Conservation (phyloP, 805 yeast genomes). For the Barnettozyma sucrosica region DNA sequence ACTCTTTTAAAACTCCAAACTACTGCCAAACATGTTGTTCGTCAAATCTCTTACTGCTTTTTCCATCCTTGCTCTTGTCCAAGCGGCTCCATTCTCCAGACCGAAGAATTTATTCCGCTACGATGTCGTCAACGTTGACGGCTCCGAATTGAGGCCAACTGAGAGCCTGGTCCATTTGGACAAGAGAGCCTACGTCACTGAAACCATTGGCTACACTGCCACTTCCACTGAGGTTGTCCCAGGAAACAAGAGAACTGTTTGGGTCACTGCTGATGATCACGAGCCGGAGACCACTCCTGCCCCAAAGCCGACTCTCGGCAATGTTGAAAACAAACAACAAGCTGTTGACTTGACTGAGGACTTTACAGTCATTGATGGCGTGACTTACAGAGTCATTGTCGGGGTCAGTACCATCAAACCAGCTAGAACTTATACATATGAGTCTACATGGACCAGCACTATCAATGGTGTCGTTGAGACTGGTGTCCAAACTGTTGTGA, state of each 20-base stretch:
- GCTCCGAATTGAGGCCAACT: slow-evolving; percentile 23
- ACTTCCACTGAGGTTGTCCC: slow-evolving; percentile 20
- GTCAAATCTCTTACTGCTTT: slow-evolving; percentile 20
- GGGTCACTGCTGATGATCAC: slow-evolving; percentile 24
- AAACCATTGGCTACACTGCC: slow-evolving; percentile 19
- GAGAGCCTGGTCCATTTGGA: slow-evolving; percentile 12
- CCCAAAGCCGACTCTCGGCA: neutral
- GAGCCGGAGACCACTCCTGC: neutral
- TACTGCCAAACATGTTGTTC: slow-evolving; percentile 18
- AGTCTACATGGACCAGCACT: slow-evolving; percentile 18
- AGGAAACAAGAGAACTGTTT: slow-evolving; percentile 20
- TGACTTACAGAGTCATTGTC: slow-evolving; percentile 22
- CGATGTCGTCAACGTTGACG: slow-evolving; percentile 26
- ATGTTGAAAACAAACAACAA: neutral
- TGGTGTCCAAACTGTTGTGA: slow-evolving; percentile 15
- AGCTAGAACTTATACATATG: slow-evolving; percentile 20
- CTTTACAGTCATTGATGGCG: slow-evolving; percentile 21
- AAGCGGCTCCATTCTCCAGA: slow-evolving; percentile 20
- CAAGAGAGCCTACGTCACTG: slow-evolving; percentile 18
- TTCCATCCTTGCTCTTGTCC: slow-evolving; percentile 17
- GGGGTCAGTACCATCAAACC: slow-evolving; percentile 23
- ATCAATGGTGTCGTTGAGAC: slow-evolving; percentile 16
- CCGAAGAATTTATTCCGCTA: slow-evolving; percentile 17
- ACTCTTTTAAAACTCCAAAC: neutral
- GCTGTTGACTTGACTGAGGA: slow-evolving; percentile 7